Evolutionary conservation across 2,329 filamentous ascomycete species (phyloP), one percentile per base, ranked within the genome.

Genomic region (Fusarium nurragi): DNA sequence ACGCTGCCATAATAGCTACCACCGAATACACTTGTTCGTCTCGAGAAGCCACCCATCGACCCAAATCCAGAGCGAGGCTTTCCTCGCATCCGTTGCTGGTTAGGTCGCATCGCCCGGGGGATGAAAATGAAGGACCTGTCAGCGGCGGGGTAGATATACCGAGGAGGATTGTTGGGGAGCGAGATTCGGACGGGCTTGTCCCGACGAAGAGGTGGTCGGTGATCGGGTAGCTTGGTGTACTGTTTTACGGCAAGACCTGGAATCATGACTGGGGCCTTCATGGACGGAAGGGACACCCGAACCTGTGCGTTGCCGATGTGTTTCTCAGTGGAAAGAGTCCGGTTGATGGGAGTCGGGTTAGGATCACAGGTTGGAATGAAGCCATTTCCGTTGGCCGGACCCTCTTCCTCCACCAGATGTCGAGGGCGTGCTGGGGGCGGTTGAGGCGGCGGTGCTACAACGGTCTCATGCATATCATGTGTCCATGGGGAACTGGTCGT

Each of bases 111-210:
- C 12, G 94, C 94, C 68, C 95, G 87, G 13, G 95, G 95, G 60
- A 99, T 99, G 79, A 99, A 99, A 71, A 97, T 97, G 77, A 99
- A 99, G 0, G 95, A 98, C 66, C 95, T 85, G 71, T 97, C 94
- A 43, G 87, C 84, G 3, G 93, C 91, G 7, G 95, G 95, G 78
- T 95, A 97, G 60, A 97, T 94, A 77, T 97, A 97, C 64, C 91
- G 88, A 32, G 93, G 91, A 13, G 88, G 82, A 64, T 91, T 86
- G 25, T 90, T 85, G 3, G 95, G 94, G 38, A 99, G 83, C 10
- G 93, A 97, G 68, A 99, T 92, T 47, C 95, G 90, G 37, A 98
- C 95, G 9, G 95, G 95, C 76, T 98, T 99, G 80, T 99, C 95
- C 71, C 95, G 90, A 64, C 95, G 91, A 45, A 99, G 85, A 48